Percentiles rank a stretch among this genome's conserved stretches.
phyloP scores from a whole-genome alignment of 2,329 filamentous ascomycete genomes.

The Botrytis squamosa region DNA sequence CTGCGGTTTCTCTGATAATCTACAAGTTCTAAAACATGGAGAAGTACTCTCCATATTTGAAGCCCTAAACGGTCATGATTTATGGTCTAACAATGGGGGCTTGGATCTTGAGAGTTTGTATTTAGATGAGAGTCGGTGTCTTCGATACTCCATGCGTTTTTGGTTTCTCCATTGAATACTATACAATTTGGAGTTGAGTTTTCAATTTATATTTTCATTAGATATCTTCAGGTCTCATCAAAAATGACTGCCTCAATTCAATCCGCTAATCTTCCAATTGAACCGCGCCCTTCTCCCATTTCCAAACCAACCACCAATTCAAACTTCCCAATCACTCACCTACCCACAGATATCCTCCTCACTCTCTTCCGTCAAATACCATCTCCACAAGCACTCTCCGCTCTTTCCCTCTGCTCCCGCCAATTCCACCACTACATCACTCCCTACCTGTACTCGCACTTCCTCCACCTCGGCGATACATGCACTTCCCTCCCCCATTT shows the following conservation, averaged over 20 bases:
- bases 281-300: neutral
- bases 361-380: neutral
- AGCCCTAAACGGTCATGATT: neutral
- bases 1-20: neutral
- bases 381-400: slow-evolving; percentile 8
- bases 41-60: neutral
- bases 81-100: neutral
- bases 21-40: neutral
- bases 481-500: slow-evolving; percentile 16
- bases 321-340: slow-evolving; percentile 3
- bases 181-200: neutral
- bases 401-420: slow-evolving; percentile 12
- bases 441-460: slow-evolving; percentile 19
- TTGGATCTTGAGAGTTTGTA: neutral
- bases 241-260: neutral
- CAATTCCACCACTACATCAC: slow-evolving; percentile 10
- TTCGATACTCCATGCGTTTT: neutral
- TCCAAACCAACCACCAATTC: neutral
- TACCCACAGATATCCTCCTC: slow-evolving; percentile 9
- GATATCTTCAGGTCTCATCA: neutral
- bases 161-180: neutral
- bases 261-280: neutral
- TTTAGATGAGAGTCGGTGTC: neutral
- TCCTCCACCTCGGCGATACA: slow-evolving; percentile 12
- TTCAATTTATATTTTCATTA: neutral